Evolutionary conservation across 257 asterid genomes (phyloP), one percentile per base, ranked within the genome.

Genomic region (Jasminum sambac): DNA sequence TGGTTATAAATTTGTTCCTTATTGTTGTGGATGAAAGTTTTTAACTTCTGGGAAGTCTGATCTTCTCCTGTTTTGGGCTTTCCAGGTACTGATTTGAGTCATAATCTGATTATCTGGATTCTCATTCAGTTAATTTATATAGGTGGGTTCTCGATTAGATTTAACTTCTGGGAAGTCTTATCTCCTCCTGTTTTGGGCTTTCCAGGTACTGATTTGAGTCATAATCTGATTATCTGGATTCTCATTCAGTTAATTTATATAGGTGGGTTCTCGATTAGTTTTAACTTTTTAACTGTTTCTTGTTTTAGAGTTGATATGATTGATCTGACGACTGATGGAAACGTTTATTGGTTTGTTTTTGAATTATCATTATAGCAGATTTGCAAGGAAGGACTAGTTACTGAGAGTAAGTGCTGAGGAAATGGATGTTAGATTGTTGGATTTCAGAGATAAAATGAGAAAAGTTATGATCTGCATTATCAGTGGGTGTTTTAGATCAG

Each of bases 321-420:
- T 84, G 84, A 86, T 79, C 82, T 68, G 36, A 79, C 67, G 79
- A 63, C 82, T 68, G 36, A 79, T 69, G 78, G 66, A 74, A 73
- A 43, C 6, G 14, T 4, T 23, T 67, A 37, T 57, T 78, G 65
- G 73, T 75, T 57, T 77, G 69, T 75, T 81, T 73, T 36, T 77
- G 42, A 71, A 69, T 74, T 21, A 58, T 70, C 66, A 44, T 50
- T 19, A 43, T 77, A 79, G 68, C 89, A 82, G 90, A 80, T 82
- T 86, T 75, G 69, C 52, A 69, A 72, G 60, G 65, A 24, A 36
- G 23, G 11, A 59, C 2, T 37, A 17, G 38, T 75, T 66, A 62
- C 59, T 72, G 64, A 67, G 71, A 64, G 46, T 72, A 63, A 21
- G 69, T 7, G 41, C 6, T 44, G 39, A 36, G 64, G 66, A 57